Percentiles rank a stretch among this genome's conserved stretches.
Evolutionary conservation across 805 yeast species (phyloP).

Genomic region (Candida adriatica): DNA sequence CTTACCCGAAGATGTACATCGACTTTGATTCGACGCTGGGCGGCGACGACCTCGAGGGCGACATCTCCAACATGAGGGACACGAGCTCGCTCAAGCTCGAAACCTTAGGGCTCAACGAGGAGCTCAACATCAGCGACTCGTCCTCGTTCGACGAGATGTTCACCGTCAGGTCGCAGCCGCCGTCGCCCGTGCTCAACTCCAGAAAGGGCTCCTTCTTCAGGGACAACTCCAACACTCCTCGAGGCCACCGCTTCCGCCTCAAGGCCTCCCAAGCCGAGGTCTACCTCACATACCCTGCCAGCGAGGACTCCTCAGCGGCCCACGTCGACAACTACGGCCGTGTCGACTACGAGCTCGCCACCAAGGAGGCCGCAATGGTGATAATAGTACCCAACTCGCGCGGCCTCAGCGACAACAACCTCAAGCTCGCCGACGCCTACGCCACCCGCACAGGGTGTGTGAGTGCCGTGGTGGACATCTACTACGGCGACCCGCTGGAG

Average conservation of each 20-base stretch:
- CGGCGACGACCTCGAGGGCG: slow-evolving; percentile 21
- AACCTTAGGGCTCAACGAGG: neutral
- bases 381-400: slow-evolving; percentile 21
- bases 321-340: slow-evolving; percentile 21
- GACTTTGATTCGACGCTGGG: slow-evolving; percentile 17
- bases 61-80: slow-evolving; percentile 16
- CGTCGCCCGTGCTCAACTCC: slow-evolving; percentile 8
- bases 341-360: slow-evolving; percentile 18
- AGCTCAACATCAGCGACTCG: slow-evolving; percentile 2
- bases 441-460: slow-evolving; percentile 24
- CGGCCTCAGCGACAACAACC: slow-evolving; percentile 19
- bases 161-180: slow-evolving; percentile 2
- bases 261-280: slow-evolving; percentile 13
- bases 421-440: slow-evolving; percentile 23
- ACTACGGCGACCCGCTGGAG: slow-evolving; percentile 17
- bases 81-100: slow-evolving; percentile 1
- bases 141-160: slow-evolving; percentile 18
- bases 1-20: slow-evolving; percentile 15
- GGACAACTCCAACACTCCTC: slow-evolving; percentile 14
- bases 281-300: slow-evolving; percentile 21
- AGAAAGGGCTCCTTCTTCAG: slow-evolving; percentile 14
- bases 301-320: slow-evolving; percentile 4
- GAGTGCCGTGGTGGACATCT: slow-evolving; percentile 19
- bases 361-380: slow-evolving; percentile 22
- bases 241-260: slow-evolving; percentile 19